Conservation (phyloP, 371 early-diverging fungal genomes). For the Mortierella sp. region DNA sequence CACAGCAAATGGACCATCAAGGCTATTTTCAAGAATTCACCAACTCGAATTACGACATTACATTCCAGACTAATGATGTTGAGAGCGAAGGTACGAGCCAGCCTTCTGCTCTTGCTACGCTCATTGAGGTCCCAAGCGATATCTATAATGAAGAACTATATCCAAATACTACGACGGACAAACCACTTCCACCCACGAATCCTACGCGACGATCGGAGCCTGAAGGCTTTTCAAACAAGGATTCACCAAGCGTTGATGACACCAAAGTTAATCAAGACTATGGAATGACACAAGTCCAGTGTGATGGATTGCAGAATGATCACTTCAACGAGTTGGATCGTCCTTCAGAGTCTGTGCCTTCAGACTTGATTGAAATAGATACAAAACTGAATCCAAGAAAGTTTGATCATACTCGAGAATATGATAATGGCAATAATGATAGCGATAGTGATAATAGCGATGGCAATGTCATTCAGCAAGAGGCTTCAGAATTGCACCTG, state of each 20-base stretch:
- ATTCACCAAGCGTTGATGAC: not conserved
- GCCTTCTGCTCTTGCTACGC: not conserved
- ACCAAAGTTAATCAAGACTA: not conserved
- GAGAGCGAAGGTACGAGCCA: not conserved
- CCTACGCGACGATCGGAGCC: not conserved
- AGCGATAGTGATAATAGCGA: not conserved
- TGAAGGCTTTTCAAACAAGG: not conserved
- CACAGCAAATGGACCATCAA: not conserved
- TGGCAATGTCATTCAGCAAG: not conserved
- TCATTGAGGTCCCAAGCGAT: not conserved
- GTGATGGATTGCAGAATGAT: not conserved
- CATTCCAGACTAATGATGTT: not conserved
- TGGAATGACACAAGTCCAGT: not conserved
- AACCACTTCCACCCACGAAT: not conserved
- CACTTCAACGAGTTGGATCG: not conserved
- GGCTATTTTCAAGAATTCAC: constrained; percentile 3
- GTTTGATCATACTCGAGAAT: not conserved
- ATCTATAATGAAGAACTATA: not conserved
- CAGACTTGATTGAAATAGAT: not conserved
- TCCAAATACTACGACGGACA: not conserved
- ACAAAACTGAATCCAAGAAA: not conserved
- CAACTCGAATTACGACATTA: not conserved
- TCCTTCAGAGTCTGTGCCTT: too few relatives aligned
- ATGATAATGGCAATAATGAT: not conserved
- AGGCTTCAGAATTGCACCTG: too few relatives aligned